Evolutionary conservation across 1,284 basidiomycete genomes (phyloP).

Genomic region (Cutaneotrichosporon dermatis): DNA sequence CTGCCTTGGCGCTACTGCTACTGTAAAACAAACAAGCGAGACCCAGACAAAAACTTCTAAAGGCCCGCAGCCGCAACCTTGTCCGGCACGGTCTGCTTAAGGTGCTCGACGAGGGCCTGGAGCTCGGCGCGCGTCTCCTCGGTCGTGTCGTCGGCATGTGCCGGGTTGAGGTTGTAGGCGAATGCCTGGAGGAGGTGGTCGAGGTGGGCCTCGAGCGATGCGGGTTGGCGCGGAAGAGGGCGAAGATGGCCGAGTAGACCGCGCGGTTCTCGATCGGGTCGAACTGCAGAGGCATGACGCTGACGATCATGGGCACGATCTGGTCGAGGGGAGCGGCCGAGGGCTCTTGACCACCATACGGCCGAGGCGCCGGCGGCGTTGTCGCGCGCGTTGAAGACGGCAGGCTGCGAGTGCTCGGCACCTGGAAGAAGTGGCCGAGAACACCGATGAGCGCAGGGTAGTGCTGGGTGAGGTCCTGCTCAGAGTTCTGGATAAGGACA

Average conservation of each 20-base stretch:
- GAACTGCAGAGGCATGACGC: conserved; percentile 77
- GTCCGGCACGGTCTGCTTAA: conserved; percentile 55
- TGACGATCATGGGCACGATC: conserved; percentile 78
- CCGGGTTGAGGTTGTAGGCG: conserved; percentile 75
- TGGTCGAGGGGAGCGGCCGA: conserved; percentile 77
- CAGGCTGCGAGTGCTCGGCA: conserved; percentile 54
- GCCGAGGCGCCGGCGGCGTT: conserved; percentile 92
- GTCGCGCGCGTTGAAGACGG: conserved; percentile 80
- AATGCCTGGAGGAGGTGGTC: conserved; percentile 81
- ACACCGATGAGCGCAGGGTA: conserved; percentile 72
- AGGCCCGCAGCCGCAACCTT: conserved; percentile 47
- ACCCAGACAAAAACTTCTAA: conserved; percentile 10
- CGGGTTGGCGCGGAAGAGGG: conserved; percentile 74
- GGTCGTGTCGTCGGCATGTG: conserved; percentile 64
- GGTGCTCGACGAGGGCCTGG: conserved; percentile 66
- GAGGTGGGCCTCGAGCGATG: conserved; percentile 67
- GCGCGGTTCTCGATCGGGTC: conserved; percentile 87
- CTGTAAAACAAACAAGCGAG: background rate
- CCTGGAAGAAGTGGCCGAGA: conserved; percentile 76
- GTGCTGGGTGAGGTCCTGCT: conserved; percentile 76
- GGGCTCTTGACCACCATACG: conserved; percentile 83
- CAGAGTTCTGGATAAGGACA: conserved; percentile 83
- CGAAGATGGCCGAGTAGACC: conserved; percentile 84
- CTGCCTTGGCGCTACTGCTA: background rate
- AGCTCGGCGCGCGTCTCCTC: conserved; percentile 72